Percentiles rank a stretch among this genome's conserved stretches.
Conservation (phyloP, 805 yeast genomes). For the Wickerhamomyces ciferrii region DNA sequence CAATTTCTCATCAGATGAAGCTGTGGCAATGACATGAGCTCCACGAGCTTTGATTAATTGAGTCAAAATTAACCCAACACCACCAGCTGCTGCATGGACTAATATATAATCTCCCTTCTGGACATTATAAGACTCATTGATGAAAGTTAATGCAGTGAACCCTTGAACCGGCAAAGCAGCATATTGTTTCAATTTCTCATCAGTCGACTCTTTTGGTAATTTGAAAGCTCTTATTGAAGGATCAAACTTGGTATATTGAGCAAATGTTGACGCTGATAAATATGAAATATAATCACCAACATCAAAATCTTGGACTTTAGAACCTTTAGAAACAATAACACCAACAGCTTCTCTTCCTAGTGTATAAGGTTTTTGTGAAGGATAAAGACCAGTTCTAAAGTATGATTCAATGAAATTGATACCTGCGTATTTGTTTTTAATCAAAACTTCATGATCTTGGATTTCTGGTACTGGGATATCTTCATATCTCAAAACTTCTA, state of each 20-base stretch:
- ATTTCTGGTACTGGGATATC: constrained; percentile 55
- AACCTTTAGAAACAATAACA: constrained; percentile 59
- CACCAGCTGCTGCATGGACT: constrained; percentile 95
- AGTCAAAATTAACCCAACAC: constrained; percentile 71
- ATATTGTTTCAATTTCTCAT: constrained; percentile 44
- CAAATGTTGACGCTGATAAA: constrained; percentile 48
- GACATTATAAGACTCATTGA: constrained; percentile 60
- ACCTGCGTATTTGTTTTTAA: constrained; percentile 76
- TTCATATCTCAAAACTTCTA: constrained; percentile 54
- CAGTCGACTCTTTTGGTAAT: constrained; percentile 42
- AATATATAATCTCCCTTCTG: constrained; percentile 66
- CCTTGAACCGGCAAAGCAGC: constrained; percentile 69
- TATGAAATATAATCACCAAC: constrained; percentile 74
- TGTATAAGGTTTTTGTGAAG: constrained; percentile 50
- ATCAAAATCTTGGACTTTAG: constrained; percentile 43
- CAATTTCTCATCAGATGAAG: constrained; percentile 73
- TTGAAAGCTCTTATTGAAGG: constrained; percentile 35
- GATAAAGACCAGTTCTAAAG: constrained; percentile 76
- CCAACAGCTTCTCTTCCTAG: constrained; percentile 79
- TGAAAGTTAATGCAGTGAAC: constrained; percentile 71
- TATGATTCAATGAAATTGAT: constrained; percentile 79
- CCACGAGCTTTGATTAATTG: constrained; percentile 63
- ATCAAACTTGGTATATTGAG: constrained; percentile 59
- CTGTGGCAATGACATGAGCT: constrained; percentile 80
- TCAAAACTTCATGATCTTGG: constrained; percentile 50